Evolutionary conservation across 139 green algal species (phyloP).

Genomic region (Yamagishiella unicocca): DNA sequence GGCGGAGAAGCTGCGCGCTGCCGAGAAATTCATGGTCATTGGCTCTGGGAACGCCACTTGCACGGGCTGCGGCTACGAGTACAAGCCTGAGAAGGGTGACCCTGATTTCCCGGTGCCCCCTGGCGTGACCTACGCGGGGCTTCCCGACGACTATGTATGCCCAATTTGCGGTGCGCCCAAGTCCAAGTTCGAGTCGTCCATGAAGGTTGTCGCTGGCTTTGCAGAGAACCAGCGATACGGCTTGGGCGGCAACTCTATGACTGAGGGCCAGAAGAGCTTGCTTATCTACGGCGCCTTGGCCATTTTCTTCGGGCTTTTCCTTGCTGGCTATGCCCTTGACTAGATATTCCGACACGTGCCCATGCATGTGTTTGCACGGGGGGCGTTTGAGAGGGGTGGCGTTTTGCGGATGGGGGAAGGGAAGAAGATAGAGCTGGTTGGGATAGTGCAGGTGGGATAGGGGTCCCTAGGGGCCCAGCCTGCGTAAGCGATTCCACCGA

Average conservation of each 20-base stretch:
- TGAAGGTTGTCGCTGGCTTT: slow-evolving; percentile 91
- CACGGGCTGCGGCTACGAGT: slow-evolving; percentile 83
- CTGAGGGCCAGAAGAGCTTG: slow-evolving; percentile 87
- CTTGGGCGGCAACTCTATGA: slow-evolving; percentile 93
- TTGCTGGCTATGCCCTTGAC: slow-evolving; percentile 89
- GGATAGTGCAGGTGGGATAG: too few species aligned
- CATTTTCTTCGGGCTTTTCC: slow-evolving; percentile 91
- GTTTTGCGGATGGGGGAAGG: too few species aligned
- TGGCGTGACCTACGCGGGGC: slow-evolving; percentile 81
- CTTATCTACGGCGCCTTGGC: slow-evolving; percentile 93
- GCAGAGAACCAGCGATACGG: slow-evolving; percentile 96
- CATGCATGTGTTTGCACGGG: too few species aligned
- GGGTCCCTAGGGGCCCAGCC: too few species aligned
- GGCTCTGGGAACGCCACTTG: slow-evolving; percentile 83
- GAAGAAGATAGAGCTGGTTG: too few species aligned
- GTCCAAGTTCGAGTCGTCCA: slow-evolving; percentile 76
- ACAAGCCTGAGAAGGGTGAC: slow-evolving; percentile 86
- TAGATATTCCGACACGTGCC: too few species aligned
- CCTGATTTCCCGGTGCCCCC: slow-evolving; percentile 89
- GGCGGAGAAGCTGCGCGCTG: slow-evolving; percentile 81
- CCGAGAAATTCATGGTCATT: slow-evolving; percentile 94
- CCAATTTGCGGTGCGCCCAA: slow-evolving; percentile 90
- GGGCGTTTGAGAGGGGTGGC: too few species aligned
- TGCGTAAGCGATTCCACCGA: too few species aligned
- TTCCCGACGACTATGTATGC: slow-evolving; percentile 95